phyloP scores from a whole-genome alignment of 495 filamentous ascomycete species.

The Mycothermus thermophilus region DNA sequence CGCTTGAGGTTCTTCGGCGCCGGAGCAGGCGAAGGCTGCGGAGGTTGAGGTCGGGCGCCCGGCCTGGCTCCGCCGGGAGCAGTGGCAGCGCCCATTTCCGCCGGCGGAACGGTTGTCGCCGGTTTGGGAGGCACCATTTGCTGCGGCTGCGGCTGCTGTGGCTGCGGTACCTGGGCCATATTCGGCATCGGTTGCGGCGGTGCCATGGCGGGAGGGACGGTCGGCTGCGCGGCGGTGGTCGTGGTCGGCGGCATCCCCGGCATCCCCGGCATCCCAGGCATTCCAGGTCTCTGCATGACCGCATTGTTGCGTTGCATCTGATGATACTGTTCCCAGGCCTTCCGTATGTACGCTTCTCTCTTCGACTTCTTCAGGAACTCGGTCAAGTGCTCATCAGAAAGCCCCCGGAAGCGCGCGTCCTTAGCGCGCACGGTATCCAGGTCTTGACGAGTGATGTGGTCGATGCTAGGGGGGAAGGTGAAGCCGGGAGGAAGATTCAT shows the following conservation, averaged over 20 bases:
- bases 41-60: constrained; percentile 2
- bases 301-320: not conserved
- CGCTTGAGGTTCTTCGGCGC: constrained; percentile 37
- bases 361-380: constrained; percentile 1
- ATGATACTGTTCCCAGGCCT: constrained; percentile 1
- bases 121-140: constrained; percentile 2
- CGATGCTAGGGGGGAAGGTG: not conserved
- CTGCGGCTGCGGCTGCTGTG: not conserved
- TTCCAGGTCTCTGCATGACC: not conserved
- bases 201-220: too few species aligned
- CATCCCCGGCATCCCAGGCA: too few species aligned
- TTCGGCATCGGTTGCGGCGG: constrained; percentile 3
- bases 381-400: constrained; percentile 1
- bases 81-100: not conserved
- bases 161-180: not conserved
- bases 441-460: constrained; percentile 1
- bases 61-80: not conserved
- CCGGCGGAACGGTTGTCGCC: constrained; percentile 9
- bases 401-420: not conserved
- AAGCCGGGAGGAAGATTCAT: not conserved
- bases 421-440: constrained; percentile 1
- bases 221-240: not conserved
- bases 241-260: constrained; percentile 3
- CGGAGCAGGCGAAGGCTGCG: constrained; percentile 13
- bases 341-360: not conserved